Base-by-base conservation (phyloP, 306 rosid genomes). In the Hippophae tibetana region DNA sequence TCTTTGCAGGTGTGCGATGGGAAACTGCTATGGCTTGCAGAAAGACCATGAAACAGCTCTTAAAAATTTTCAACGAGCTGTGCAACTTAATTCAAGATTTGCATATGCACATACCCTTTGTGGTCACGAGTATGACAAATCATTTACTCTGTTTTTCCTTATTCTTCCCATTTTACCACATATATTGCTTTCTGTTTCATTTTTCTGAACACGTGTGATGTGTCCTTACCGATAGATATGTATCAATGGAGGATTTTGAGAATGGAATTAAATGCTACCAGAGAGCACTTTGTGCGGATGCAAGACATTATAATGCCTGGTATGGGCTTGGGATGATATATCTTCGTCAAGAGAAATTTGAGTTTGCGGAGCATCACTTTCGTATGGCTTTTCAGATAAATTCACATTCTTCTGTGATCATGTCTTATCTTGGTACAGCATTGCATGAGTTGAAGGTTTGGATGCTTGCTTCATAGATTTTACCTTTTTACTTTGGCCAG, bases 31-130 rank as follows among this genome's bases (percentile, higher is more conserved):
- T 68, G 73, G 84, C 79, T 62, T 79, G 82, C 88, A 79, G 66
- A 79, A 82, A 54, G 88, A 82, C 70, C 84, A 82, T 58, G 75
- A 73, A 63, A 79, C 76, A 68, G 83, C 78, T 43, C 75, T 93
- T 62, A 93, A 86, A 81, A 89, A 86, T 80, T 93, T 93, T 72
- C 99, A 86, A 66, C 95, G 99, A 77, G 95, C 99, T 54, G 90
- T 84, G 63, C 97, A 89, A 70, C 79, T 93, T 25, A 84, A 86
- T 80, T 77, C 99, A 64, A 82, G 85, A 84, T 93, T 88, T 75
- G 83, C 99, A 71, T 93, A 93, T 72, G 97, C 99, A 10, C 99
- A 93, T 82, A 93, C 99, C 61, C 97, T 93, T 52, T 93, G 97
- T 56, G 99, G 99, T 60, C 99, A 93, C 8, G 99, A 93, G 99